Evolutionary conservation across 805 yeast genomes (phyloP).

Genomic region (Lipomyces yamanashiensis): DNA sequence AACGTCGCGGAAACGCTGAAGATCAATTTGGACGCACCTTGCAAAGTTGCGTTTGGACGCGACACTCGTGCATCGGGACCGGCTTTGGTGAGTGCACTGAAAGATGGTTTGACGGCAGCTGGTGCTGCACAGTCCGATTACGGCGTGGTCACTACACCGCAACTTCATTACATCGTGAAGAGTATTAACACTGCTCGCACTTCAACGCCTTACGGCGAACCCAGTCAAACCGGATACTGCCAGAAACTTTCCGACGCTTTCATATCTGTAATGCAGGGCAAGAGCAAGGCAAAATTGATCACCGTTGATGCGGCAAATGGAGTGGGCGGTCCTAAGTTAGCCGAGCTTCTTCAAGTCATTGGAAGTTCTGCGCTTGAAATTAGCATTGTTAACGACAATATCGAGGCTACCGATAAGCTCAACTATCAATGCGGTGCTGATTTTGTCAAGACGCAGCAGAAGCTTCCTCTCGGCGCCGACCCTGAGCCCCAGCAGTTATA

Average conservation of each 20-base stretch:
- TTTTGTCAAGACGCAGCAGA: constrained; percentile 87
- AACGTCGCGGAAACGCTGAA: constrained; percentile 49
- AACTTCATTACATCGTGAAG: constrained; percentile 84
- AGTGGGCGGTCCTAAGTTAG: constrained; percentile 83
- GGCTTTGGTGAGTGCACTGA: constrained; percentile 59
- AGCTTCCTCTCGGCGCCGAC: constrained; percentile 64
- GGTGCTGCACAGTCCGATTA: constrained; percentile 57
- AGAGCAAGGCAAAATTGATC: constrained; percentile 48
- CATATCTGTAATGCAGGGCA: constrained; percentile 47
- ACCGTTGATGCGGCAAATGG: constrained; percentile 94
- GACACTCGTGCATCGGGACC: constrained; percentile 90
- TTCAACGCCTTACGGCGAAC: constrained; percentile 57
- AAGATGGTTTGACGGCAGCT: constrained; percentile 62
- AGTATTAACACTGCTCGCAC: constrained; percentile 62
- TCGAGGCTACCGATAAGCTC: constrained; percentile 67
- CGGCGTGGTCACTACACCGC: constrained; percentile 88
- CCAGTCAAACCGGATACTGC: constrained; percentile 72
- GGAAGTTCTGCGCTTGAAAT: constrained; percentile 52
- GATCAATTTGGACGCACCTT: constrained; percentile 48
- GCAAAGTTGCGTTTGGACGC: constrained; percentile 68
- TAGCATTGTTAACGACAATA: constrained; percentile 46
- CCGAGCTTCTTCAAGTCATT: constrained; percentile 52
- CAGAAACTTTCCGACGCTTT: constrained; percentile 62
- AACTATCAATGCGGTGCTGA: constrained; percentile 94
- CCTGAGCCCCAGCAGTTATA: constrained; percentile 57